Percentiles rank a stretch among this genome's conserved stretches.
phyloP scores from a whole-genome alignment of 306 rosid species.

The Lagenaria siceraria region DNA sequence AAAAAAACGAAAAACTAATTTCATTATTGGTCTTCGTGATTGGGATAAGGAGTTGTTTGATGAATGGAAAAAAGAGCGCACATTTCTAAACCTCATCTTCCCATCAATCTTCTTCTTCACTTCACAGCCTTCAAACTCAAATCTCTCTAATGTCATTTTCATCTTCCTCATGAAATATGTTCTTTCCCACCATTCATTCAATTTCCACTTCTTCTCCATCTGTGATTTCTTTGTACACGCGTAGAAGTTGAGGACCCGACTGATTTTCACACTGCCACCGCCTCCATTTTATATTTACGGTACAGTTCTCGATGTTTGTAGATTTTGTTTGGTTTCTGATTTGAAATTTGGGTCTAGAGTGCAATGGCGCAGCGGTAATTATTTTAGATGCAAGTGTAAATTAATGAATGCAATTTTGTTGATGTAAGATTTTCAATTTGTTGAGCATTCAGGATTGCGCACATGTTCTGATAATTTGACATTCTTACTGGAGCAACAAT shows the following conservation, averaged over 20 bases:
- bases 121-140: not conserved
- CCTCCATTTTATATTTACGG: not conserved
- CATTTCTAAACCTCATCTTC: constrained; percentile 2
- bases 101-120: not conserved
- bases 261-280: not conserved
- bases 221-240: not conserved
- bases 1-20: not conserved
- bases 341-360: not conserved
- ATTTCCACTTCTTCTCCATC: not conserved
- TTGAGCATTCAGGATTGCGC: not conserved
- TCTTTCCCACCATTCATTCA: not conserved
- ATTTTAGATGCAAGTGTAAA: not conserved
- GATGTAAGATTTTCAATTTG: not conserved
- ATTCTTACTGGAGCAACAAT: not conserved
- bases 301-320: not conserved
- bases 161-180: not conserved
- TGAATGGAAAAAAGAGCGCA: not conserved
- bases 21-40: not conserved
- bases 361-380: not conserved
- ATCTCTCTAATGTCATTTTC: not conserved
- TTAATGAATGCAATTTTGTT: not conserved
- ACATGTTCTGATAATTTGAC: not conserved
- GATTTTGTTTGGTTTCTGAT: not conserved
- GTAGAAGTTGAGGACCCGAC: not conserved
- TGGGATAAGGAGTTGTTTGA: not conserved